Conservation (phyloP, 1,284 basidiomycete genomes). For the Cryptococcus jaspeensis region DNA sequence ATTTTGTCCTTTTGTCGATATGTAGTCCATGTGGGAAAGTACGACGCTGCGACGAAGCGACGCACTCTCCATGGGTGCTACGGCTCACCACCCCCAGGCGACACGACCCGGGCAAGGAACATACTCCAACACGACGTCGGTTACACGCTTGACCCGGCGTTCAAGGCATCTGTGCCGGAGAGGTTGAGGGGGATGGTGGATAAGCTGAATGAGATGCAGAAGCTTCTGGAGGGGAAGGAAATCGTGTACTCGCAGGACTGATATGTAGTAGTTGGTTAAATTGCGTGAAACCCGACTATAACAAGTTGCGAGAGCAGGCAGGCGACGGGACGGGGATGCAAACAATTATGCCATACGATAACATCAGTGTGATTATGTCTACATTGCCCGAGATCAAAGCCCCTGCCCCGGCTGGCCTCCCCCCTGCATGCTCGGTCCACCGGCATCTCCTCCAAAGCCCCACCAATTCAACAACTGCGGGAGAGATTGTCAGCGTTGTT, state of each 20-base stretch:
- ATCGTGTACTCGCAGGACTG: slow-evolving; percentile 59
- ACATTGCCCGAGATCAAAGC: no score
- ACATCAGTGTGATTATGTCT: no score
- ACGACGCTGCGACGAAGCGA: slow-evolving; percentile 58
- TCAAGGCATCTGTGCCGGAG: slow-evolving; percentile 58
- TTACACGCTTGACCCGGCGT: slow-evolving; percentile 55
- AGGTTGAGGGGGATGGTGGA: slow-evolving; percentile 62
- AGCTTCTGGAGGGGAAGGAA: slow-evolving; percentile 51
- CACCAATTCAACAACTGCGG: no score
- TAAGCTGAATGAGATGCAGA: slow-evolving; percentile 62
- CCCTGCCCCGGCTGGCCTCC: no score
- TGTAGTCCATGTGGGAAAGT: slow-evolving; percentile 45
- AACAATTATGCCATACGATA: not conserved
- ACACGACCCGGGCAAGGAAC: slow-evolving; percentile 66
- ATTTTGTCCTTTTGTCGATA: not conserved
- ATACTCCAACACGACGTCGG: slow-evolving; percentile 73
- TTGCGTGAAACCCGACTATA: no score
- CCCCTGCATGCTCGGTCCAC: no score
- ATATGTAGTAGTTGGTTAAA: not conserved
- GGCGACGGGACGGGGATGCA: no score
- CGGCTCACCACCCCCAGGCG: slow-evolving; percentile 62
- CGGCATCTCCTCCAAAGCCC: no score
- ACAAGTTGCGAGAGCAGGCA: no score
- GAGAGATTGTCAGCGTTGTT: no score
- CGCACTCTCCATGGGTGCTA: slow-evolving; percentile 73